Evolutionary conservation across 257 asterid genomes (phyloP).

Genomic region (Lycium ferocissimum): DNA sequence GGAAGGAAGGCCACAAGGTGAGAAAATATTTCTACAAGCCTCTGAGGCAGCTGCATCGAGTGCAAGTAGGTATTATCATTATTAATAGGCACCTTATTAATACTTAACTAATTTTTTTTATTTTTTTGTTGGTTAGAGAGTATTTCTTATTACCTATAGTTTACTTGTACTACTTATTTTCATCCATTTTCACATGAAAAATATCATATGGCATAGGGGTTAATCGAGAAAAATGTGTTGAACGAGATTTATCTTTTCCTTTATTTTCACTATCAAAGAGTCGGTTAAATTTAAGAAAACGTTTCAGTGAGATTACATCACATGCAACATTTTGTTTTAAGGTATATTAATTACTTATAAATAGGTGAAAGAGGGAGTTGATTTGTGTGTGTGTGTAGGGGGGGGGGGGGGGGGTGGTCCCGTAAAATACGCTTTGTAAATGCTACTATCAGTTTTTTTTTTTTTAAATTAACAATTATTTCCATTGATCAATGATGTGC

Average conservation of each 20-base stretch:
- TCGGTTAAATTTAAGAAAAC: background rate
- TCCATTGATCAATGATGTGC: no score
- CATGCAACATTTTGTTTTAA: background rate
- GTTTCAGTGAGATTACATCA: background rate
- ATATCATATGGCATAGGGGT: no score
- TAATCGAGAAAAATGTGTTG: background rate
- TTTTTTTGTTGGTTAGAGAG: background rate
- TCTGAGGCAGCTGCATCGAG: background rate
- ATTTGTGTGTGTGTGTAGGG: no score
- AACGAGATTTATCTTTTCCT: background rate
- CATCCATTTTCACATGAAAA: background rate
- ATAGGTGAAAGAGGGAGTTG: no score
- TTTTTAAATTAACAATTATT: no score
- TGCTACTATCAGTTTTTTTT: no score
- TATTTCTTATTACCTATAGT: background rate
- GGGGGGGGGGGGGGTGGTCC: no score
- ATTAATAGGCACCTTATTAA: background rate
- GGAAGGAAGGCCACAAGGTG: conserved; percentile 19
- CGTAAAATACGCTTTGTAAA: no score
- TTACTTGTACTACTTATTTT: background rate
- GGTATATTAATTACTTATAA: no score
- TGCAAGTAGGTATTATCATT: background rate
- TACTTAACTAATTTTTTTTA: no score
- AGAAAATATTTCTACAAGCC: background rate
- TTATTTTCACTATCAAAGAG: background rate